These are phyloP conservation scores for Tympanopsis confertula DNA, from an alignment of 2,329 filamentous ascomycete genomes.

Conservation along the genomic window DNA sequence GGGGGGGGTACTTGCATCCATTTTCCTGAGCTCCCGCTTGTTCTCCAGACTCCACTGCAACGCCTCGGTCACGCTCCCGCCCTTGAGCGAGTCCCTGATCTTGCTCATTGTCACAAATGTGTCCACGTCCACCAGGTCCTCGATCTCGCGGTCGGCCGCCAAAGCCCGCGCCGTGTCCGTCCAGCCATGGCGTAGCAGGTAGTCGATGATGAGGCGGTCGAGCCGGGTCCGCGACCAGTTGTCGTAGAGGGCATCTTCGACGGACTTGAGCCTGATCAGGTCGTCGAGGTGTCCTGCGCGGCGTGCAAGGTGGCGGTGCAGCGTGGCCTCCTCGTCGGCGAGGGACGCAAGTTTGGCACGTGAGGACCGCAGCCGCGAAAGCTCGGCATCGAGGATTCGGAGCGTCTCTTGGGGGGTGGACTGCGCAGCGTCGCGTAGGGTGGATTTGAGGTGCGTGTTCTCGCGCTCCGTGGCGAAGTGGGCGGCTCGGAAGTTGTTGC, in stretches of 20 bases:
- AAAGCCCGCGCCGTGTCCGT: constrained; percentile 64
- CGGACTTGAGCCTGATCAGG: constrained; percentile 65
- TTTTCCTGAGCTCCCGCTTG: constrained; percentile 81
- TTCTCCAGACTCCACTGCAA: constrained; percentile 88
- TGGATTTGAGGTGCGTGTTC: constrained; percentile 46
- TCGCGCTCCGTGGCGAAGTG: constrained; percentile 68
- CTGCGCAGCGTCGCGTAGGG: constrained; percentile 52
- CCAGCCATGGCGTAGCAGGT: constrained; percentile 76
- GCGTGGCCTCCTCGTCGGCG: constrained; percentile 66
- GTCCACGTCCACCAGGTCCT: constrained; percentile 74
- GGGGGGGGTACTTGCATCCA: constrained; percentile 45
- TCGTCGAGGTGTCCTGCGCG: constrained; percentile 72
- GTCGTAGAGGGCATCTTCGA: constrained; percentile 90
- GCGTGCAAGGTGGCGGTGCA: constrained; percentile 66
- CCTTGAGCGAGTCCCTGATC: constrained; percentile 62
- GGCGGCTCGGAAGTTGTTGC: constrained; percentile 84
- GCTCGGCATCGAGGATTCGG: constrained; percentile 71
- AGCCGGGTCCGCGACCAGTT: constrained; percentile 73
- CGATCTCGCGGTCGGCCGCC: constrained; percentile 63
- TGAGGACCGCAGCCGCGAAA: constrained; percentile 70
- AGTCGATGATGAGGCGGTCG: constrained; percentile 81
- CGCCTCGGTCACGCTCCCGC: constrained; percentile 64
- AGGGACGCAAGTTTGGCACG: constrained; percentile 75
- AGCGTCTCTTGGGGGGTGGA: constrained; percentile 62
- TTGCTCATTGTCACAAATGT: constrained; percentile 74